A percentile compares a stretch with the other conserved stretches of the same genome.
Evolutionary conservation across 805 yeast genomes (phyloP).

Genomic region (Sungouiozyma intestinalis): DNA sequence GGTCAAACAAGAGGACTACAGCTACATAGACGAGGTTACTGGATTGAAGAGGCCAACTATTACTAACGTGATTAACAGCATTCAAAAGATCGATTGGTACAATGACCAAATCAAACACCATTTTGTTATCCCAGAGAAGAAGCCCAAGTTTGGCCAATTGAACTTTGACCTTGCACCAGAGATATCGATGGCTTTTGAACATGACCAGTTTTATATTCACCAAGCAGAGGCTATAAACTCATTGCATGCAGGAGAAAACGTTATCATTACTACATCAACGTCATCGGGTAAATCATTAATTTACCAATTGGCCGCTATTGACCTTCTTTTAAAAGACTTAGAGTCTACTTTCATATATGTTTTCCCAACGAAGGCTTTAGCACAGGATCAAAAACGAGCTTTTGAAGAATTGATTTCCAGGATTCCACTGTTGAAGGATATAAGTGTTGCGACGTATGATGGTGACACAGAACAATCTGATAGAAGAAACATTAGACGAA

Average conservation of each 20-base stretch:
- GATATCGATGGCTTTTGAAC: constrained; percentile 41
- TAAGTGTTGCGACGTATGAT: constrained; percentile 72
- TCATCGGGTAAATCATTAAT: constrained; percentile 93
- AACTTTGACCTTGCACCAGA: constrained; percentile 40
- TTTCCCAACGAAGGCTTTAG: constrained; percentile 94
- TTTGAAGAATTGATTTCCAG: constrained; percentile 44
- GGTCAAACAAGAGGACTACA: constrained; percentile 6
- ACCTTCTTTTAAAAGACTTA: constrained; percentile 32
- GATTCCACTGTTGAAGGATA: constrained; percentile 36
- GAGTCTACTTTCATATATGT: constrained; percentile 66
- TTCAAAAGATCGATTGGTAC: constrained; percentile 43
- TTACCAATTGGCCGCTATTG: constrained; percentile 77
- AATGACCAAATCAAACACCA: constrained; percentile 49
- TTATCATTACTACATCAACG: constrained; percentile 87
- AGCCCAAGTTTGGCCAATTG: constrained; percentile 36
- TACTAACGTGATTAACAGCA: constrained; percentile 37
- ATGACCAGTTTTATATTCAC: constrained; percentile 56
- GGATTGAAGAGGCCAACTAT: constrained; percentile 33
- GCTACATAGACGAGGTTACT: constrained; percentile 17
- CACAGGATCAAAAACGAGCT: constrained; percentile 92
- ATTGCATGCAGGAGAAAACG: constrained; percentile 47
- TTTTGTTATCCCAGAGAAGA: constrained; percentile 38
- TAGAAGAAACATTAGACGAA: constrained; percentile 44
- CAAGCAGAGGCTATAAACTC: constrained; percentile 70
- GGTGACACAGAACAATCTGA: constrained; percentile 73